Percentiles rank a stretch among this genome's conserved stretches.
phyloP scores from a whole-genome alignment of 306 rosid genomes.

The Luffa acutangula region DNA sequence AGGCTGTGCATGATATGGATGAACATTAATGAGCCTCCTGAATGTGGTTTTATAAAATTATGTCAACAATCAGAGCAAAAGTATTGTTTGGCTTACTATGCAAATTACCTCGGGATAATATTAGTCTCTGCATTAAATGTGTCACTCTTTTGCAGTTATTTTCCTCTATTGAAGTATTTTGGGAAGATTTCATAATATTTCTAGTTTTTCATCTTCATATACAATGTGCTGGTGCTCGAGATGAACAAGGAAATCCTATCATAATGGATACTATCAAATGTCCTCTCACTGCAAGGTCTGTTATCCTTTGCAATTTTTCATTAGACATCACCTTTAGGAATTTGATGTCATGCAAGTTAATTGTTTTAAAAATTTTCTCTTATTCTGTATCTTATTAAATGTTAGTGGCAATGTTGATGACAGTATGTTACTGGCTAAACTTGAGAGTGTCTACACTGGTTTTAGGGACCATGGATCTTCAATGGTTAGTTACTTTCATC shows the following conservation, averaged over 20 bases:
- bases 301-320: slow-evolving; percentile 14
- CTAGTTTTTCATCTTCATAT: background rate
- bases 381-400: slow-evolving; percentile 8
- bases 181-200: background rate
- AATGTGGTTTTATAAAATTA: background rate
- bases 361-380: background rate
- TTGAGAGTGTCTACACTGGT: slow-evolving; percentile 90
- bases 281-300: slow-evolving; percentile 94
- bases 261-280: slow-evolving; percentile 62
- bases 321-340: background rate
- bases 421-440: slow-evolving; percentile 67
- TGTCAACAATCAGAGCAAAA: background rate
- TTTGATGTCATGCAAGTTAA: slow-evolving; percentile 1
- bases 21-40: background rate
- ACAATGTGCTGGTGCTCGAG: slow-evolving; percentile 78
- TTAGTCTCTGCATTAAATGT: background rate
- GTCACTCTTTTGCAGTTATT: background rate
- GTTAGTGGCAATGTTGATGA: slow-evolving; percentile 77
- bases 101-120: background rate
- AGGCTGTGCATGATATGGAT: background rate
- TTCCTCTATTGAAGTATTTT: background rate
- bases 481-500: slow-evolving; percentile 50
- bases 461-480: slow-evolving; percentile 87
- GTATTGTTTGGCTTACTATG: background rate
- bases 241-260: slow-evolving; percentile 60